phyloP scores from a whole-genome alignment of 768 basidiomycete species.

The Collybia nuda region DNA sequence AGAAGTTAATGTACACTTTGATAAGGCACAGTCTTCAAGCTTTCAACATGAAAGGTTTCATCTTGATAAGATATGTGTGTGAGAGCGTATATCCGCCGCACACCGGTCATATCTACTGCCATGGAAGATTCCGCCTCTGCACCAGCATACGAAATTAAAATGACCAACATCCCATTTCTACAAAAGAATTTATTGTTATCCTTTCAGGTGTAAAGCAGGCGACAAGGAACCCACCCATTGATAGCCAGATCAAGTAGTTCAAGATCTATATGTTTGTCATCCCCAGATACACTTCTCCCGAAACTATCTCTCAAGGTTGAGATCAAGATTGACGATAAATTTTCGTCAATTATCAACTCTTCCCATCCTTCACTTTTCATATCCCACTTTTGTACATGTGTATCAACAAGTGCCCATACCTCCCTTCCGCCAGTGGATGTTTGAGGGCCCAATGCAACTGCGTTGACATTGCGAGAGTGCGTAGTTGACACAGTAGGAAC shows the following conservation, averaged over 20 bases:
- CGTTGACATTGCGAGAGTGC: constrained; percentile 61
- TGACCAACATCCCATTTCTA: constrained; percentile 52
- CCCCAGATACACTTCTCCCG: constrained; percentile 29
- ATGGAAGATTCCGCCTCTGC: constrained; percentile 41
- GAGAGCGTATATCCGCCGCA: constrained; percentile 67
- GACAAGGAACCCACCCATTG: constrained; percentile 42
- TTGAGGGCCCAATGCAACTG: constrained; percentile 51
- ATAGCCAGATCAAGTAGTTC: constrained; percentile 73
- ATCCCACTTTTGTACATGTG: constrained; percentile 69
- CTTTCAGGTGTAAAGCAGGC: neutral
- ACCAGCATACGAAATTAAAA: constrained; percentile 70
- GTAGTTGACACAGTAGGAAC: constrained; percentile 34
- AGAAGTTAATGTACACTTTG: constrained; percentile 51
- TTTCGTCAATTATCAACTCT: constrained; percentile 55
- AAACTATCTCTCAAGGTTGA: constrained; percentile 46
- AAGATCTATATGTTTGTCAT: constrained; percentile 57
- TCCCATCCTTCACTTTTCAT: constrained; percentile 71
- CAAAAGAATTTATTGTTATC: constrained; percentile 6
- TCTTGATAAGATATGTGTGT: constrained; percentile 44
- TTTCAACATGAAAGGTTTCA: constrained; percentile 44
- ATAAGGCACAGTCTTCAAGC: constrained; percentile 65
- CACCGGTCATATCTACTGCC: constrained; percentile 37
- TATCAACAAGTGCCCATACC: constrained; percentile 70
- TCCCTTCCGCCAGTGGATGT: constrained; percentile 47
- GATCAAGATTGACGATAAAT: constrained; percentile 49